These are phyloP conservation scores for Hypoxylon sp. DNA, from an alignment of 2,329 filamentous ascomycete species.

Conservation along the genomic window DNA sequence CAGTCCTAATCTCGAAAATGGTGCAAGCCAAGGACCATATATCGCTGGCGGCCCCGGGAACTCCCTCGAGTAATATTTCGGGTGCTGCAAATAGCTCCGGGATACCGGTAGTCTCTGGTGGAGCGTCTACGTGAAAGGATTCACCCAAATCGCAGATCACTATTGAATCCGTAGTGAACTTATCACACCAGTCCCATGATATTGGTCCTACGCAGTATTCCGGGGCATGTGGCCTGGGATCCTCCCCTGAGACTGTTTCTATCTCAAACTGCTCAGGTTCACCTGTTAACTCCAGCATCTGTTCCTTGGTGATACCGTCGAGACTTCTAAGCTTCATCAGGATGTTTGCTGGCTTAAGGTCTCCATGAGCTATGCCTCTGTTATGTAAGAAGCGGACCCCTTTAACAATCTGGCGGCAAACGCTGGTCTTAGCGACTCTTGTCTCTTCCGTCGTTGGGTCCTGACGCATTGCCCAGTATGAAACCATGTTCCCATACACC, in stretches of 20 bases:
- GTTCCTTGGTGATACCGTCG: slow-evolving; percentile 10
- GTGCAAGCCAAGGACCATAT: slow-evolving; percentile 32
- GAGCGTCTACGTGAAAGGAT: slow-evolving; percentile 10
- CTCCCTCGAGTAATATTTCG: slow-evolving; percentile 12
- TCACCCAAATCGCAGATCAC: slow-evolving; percentile 32
- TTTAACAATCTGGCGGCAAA: slow-evolving; percentile 18
- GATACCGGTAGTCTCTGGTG: slow-evolving; percentile 10
- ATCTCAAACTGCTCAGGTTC: neutral
- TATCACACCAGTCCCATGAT: slow-evolving; percentile 3
- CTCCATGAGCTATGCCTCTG: slow-evolving; percentile 28
- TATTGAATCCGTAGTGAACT: slow-evolving; percentile 1
- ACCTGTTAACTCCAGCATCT: slow-evolving; percentile 15
- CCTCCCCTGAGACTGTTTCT: slow-evolving; percentile 8
- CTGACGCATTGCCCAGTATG: slow-evolving; percentile 6
- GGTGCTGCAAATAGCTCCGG: slow-evolving; percentile 18
- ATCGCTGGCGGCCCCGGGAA: slow-evolving; percentile 8
- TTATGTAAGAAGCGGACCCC: slow-evolving; percentile 20
- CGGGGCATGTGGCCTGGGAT: slow-evolving; percentile 7
- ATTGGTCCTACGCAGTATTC: slow-evolving; percentile 12
- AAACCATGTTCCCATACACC: slow-evolving; percentile 10
- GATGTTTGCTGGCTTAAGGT: slow-evolving; percentile 24
- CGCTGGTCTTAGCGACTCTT: neutral
- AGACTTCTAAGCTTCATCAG: slow-evolving; percentile 24
- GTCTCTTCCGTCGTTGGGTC: neutral
- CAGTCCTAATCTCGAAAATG: slow-evolving; percentile 17